Evolutionary conservation across 2,329 filamentous ascomycete species (phyloP), one percentile per base, ranked within the genome.

Genomic region (Phialophora tarda): DNA sequence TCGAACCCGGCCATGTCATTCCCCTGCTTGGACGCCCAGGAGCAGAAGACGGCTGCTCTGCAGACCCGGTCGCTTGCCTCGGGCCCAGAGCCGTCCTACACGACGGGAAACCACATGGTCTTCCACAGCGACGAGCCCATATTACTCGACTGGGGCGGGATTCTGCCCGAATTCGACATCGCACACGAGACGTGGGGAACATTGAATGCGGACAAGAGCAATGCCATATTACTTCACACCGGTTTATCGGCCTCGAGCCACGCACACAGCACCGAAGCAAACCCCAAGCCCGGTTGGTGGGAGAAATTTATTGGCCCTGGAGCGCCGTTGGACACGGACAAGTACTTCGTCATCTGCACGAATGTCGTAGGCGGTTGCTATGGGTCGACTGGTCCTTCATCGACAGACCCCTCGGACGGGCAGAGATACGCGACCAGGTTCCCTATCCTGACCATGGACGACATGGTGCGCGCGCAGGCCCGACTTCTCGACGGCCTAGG

Each of bases 381-480:
- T 78, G 95, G 95, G 38, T 97, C 92, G 41, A 99, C 95, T 0
- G 95, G 95, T 0, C 95, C 95, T 0, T 89, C 89, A 63, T 94
- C 91, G 72, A 85, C 93, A 70, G 94, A 98, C 76, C 95, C 95
- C 0, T 90, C 90, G 12, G 92, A 97, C 76, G 91, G 92, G 44
- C 85, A 94, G 78, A 87, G 86, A 73, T 99, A 98, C 78, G 95
- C 93, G 6, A 99, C 95, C 0, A 87, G 93, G 38, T 99, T 99
- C 76, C 95, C 95, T 2, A 96, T 99, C 72, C 80, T 99, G 64
- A 99, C 95, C 0, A 89, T 99, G 82, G 89, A 96, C 73, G 95
- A 99, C 78, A 99, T 99, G 95, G 95, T 98, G 32, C 88, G 93
- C 62, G 94, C 93, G 4, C 95, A 99, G 77, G 97, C 98, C 81